Evolutionary conservation across 257 asterid genomes (phyloP), one percentile per base, ranked within the genome.

Genomic region (Gentiana straminea): DNA sequence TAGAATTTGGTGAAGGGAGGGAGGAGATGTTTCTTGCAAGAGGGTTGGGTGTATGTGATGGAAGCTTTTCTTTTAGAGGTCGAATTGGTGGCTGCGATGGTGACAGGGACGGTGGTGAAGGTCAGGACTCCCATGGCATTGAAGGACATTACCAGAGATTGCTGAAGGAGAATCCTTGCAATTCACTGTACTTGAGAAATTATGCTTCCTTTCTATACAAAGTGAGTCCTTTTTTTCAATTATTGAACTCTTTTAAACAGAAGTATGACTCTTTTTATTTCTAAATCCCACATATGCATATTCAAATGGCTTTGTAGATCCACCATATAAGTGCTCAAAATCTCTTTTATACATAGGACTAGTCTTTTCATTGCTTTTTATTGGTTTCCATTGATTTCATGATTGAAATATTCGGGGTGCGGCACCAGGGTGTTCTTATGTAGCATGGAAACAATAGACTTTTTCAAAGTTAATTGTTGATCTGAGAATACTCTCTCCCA

Each of bases 161-260:
- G 93, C 12, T 89, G 75, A 80, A 73, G 54, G 79, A 64, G 55
- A 74, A 76, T 79, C 93, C 95, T 3, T 69, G 81, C 34, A 77
- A 86, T 71, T 72, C 95, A 8, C 63, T 89, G 58, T 70, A 79
- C 59, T 73, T 89, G 64, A 80, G 93, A 68, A 89, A 89, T 74
- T 86, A 89, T 73, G 97, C 97, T 7, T 86, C 79, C 62, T 86
- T 83, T 73, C 69, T 86, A 71, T 74, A 89, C 65, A 76, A 86
- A 72, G 97, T 63, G 60, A 59, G 74, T 52, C 61, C 12, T 35
- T 36, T 41, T 33, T 9, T 39, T 8, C 49, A n/a, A 13, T 8
- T 38, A 8, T 24, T 24, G 24, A 24, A 24, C 24, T 24, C 24
- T 24, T 24, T 24, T 24, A 24, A 24, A 24, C 37, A 51, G 37